Conservation (phyloP, 2,329 filamentous ascomycete genomes). For the Cytospora schulzeri region DNA sequence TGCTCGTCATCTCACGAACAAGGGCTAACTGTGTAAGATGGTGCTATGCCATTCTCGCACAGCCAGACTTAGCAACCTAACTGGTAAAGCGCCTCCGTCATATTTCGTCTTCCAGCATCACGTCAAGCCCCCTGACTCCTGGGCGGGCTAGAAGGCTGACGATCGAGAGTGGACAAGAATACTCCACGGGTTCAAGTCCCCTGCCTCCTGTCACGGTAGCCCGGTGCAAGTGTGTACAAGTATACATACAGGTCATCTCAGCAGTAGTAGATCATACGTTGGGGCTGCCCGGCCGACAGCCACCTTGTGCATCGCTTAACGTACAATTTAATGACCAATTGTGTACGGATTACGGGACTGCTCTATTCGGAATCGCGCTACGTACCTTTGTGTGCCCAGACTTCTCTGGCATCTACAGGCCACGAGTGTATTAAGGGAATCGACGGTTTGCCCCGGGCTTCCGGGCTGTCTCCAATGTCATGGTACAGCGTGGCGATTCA, state of each 20-base stretch:
- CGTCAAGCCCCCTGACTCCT: background rate
- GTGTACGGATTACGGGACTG: background rate
- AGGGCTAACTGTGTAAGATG: slow-evolving; percentile 16
- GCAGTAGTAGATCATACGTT: slow-evolving; percentile 11
- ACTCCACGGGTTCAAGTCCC: slow-evolving; percentile 8
- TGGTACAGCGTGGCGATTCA: slow-evolving; percentile 6
- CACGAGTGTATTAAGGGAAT: background rate
- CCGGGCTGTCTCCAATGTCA: background rate
- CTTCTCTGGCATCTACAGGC: background rate
- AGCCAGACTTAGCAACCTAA: slow-evolving; percentile 5
- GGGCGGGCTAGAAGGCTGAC: slow-evolving; percentile 18
- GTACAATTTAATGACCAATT: slow-evolving; percentile 6
- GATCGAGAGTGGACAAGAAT: slow-evolving; percentile 4
- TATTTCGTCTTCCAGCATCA: background rate
- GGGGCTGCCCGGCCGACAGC: slow-evolving; percentile 5
- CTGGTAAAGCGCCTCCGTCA: slow-evolving; percentile 8
- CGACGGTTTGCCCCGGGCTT: background rate
- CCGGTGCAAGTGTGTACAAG: slow-evolving; percentile 17
- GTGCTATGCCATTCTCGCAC: slow-evolving; percentile 22
- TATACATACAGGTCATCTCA: slow-evolving; percentile 17
- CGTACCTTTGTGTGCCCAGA: background rate
- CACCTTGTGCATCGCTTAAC: slow-evolving; percentile 11
- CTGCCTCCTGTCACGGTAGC: slow-evolving; percentile 5
- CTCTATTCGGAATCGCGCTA: slow-evolving; percentile 1
- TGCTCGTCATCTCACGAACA: slow-evolving; percentile 26